phyloP scores from a whole-genome alignment of 139 green algal species.

The Chlorella vulgaris region DNA sequence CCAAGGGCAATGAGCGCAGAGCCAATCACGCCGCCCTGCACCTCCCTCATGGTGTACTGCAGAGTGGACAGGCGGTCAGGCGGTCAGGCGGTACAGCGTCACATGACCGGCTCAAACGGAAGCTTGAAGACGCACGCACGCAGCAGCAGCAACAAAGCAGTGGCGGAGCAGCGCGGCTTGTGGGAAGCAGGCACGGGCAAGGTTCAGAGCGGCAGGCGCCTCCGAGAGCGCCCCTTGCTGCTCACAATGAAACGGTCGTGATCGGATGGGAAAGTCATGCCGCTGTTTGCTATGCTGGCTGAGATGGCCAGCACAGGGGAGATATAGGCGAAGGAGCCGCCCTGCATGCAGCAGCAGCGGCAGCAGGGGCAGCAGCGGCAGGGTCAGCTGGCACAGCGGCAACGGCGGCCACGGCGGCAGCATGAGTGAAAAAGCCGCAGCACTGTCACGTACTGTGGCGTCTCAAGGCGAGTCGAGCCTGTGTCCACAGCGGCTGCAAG shows the following conservation, averaged over 20 bases:
- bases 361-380: not conserved
- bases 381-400: not conserved
- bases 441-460: too few species aligned
- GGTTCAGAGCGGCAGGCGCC: too few species aligned
- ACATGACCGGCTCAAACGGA: too few species aligned
- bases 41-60: slow-evolving; percentile 68
- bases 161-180: not conserved
- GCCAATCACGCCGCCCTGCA: slow-evolving; percentile 65
- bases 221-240: too few species aligned
- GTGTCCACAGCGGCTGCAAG: not conserved
- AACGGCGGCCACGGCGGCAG: too few species aligned
- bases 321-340: slow-evolving; percentile 68
- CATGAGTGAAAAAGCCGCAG: too few species aligned
- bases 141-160: too few species aligned
- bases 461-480: not conserved
- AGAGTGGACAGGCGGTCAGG: not conserved
- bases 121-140: not conserved
- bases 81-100: not conserved
- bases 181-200: too few species aligned
- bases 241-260: slow-evolving; percentile 65
- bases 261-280: slow-evolving; percentile 43
- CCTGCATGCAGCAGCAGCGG: not conserved
- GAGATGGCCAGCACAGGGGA: slow-evolving; percentile 63
- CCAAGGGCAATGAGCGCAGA: slow-evolving; percentile 41
- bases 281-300: slow-evolving; percentile 9